Base-by-base conservation (phyloP, 495 filamentous ascomycete species). In the Neurospora sp. region DNA sequence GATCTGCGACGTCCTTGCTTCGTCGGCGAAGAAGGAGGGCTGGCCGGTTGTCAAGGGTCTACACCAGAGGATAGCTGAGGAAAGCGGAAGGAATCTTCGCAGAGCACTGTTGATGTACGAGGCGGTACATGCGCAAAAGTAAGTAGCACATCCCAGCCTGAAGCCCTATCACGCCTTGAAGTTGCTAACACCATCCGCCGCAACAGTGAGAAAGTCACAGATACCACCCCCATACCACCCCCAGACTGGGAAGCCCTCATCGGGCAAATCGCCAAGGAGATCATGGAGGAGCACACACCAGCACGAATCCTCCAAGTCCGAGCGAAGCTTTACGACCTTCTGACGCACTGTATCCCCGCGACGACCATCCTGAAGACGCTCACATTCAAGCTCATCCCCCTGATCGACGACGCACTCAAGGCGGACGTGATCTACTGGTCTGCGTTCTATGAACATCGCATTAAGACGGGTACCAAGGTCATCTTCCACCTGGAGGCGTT, bases 401-500 rank as follows among this genome's bases (percentile, higher is more conserved):
- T 92, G 76, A 90, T 96, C 40, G 95, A 97, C 74, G 94, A 97
- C 78, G 89, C 85, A 27, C 83, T 99, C 48, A 98, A 97, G 81
- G 87, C 91, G 7, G 94, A 98, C 5, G 91, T 99, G 6, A 93
- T 99, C 76, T 92, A 91, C 79, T 98, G 95, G 94, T 91, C 93
- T 35, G 96, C 96, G 0, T 98, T 98, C 76, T 99, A 96, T 78
- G 96, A 99, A 80, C 96, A 98, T 81, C 87, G 96, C 73, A 92
- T 98, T 79, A 90, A 91, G 74, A 88, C 92, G 74, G 96, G 96
- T 45, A 95, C 84, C 83, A 99, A 99, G 88, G 90, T 94, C 35
- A 98, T 99, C 68, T 99, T 99, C 81, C 96, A 99, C 76, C 87
- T 99, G 0, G 96, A 99, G 84, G 96, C 96, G 31, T 99, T 98